A percentile compares a stretch with the other conserved stretches of the same genome.
Evolutionary conservation across 108 stramenopile genomes (phyloP).

Genomic region (Cyclostephanos invisitatus): DNA sequence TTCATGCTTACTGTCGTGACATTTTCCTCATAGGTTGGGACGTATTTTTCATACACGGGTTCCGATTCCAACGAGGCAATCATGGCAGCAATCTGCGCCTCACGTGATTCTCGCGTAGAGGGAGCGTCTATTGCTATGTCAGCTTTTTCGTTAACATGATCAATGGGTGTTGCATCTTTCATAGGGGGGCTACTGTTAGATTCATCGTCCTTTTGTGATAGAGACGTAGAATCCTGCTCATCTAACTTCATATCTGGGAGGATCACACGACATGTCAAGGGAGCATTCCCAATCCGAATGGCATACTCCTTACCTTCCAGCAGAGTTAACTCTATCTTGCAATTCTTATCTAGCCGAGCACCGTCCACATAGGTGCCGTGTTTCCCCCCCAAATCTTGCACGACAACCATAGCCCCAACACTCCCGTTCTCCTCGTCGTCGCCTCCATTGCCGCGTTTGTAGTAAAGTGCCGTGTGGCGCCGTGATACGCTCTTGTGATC

Average conservation of each 20-base stretch:
- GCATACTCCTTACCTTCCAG: neutral
- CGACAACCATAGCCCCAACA: slow-evolving; percentile 21
- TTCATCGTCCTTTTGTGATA: neutral
- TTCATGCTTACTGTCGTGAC: neutral
- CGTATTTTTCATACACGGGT: slow-evolving; percentile 59
- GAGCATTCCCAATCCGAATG: slow-evolving; percentile 46
- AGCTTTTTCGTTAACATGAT: neutral
- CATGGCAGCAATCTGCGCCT: slow-evolving; percentile 87
- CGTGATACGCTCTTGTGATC: slow-evolving; percentile 70
- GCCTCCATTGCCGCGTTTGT: slow-evolving; percentile 13
- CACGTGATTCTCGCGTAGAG: slow-evolving; percentile 66
- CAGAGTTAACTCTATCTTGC: slow-evolving; percentile 29
- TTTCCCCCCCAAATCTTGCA: slow-evolving; percentile 73
- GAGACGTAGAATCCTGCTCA: slow-evolving; percentile 1
- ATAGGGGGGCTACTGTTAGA: slow-evolving; percentile 5
- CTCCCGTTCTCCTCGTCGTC: neutral
- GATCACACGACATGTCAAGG: slow-evolving; percentile 23
- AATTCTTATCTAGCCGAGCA: slow-evolving; percentile 43
- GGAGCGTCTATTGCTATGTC: slow-evolving; percentile 29
- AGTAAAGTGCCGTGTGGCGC: slow-evolving; percentile 63
- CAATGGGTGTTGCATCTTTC: neutral
- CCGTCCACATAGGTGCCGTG: slow-evolving; percentile 62
- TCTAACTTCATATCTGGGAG: neutral
- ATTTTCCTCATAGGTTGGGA: slow-evolving; percentile 32
- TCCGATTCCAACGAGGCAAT: slow-evolving; percentile 71